Conservation (phyloP, 2,329 filamentous ascomycete species). For the Pyrenochaeta sp. region DNA sequence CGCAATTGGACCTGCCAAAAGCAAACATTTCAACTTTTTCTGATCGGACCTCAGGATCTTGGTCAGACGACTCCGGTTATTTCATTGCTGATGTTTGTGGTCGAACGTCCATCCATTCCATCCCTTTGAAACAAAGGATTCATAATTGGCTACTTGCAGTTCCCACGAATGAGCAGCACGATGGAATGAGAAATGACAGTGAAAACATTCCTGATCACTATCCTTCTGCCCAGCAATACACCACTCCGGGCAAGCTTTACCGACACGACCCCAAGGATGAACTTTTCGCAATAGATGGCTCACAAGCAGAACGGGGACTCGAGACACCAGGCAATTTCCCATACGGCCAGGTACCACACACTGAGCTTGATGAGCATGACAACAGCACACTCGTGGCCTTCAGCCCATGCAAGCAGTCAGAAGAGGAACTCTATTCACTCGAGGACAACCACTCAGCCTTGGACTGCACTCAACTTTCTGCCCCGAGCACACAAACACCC, state of each 20-base stretch:
- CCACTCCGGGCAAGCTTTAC: not conserved
- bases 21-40: conserved; percentile 3
- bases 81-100: conserved; percentile 11
- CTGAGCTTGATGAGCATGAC: no score
- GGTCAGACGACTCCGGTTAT: conserved; percentile 39
- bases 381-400: no score
- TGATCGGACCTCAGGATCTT: conserved; percentile 26
- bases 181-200: not conserved
- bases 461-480: no score
- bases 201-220: not conserved
- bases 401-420: no score
- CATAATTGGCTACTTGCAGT: conserved; percentile 24
- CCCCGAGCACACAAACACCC: no score
- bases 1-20: not conserved
- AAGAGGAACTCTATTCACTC: no score
- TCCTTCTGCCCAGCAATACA: not conserved
- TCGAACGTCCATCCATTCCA: not conserved
- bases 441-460: no score
- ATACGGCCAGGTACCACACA: no score
- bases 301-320: not conserved
- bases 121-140: conserved; percentile 15
- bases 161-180: not conserved
- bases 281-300: no score
- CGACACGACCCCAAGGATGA: not conserved
- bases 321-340: not conserved